Base-by-base conservation (phyloP, 352 stramenopile species). In the Phytopythium vexans region DNA sequence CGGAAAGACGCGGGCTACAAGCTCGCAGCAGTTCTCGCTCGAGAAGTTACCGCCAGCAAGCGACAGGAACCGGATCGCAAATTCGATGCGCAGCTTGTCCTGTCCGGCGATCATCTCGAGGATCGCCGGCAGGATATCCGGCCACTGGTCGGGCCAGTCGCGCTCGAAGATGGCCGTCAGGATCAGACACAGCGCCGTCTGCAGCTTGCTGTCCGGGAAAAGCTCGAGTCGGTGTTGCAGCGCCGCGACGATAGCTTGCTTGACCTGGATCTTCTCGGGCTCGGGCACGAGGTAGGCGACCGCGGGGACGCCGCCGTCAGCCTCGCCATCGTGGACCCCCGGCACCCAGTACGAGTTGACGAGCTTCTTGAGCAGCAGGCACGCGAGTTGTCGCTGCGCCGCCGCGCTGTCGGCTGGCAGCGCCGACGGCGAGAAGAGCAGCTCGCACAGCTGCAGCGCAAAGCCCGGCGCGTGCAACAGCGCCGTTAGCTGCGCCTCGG, bases 71-170 rank as follows among this genome's bases (percentile, higher is more conserved):
- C 82, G 82, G 45, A 91, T 74, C 6, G 74, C 68, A 49, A 93
- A 85, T 57, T 78, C 78, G 39, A 89, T 87, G 9, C 66, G 73
- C 42, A 84, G 60, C 49, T 69, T 80, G 38, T 86, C 60, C 42
- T 75, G 59, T 10, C 64, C 71, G 0, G 75, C 61, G 43, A 92
- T 73, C 47, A 94, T 78, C 41, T 63, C 57, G 47, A 92, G 61
- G 8, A 92, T 55, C 2, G 72, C 62, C 2, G 84, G 81, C 42
- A 94, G 51, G 59, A 94, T 75, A 41, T 90, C 81, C 11, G 67
- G 57, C 84, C 84, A 94, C 62, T 94, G 80, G 54, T 92, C 82
- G 32, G 81, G 84, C 79, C 80, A 91, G 53, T 94, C 84, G 52
- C 77, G 80, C 62, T 94, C 81, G 46, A 91, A 91, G 54, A 94